Evolutionary conservation across 1,284 basidiomycete genomes (phyloP).

Genomic region (Pterulicium gracile): DNA sequence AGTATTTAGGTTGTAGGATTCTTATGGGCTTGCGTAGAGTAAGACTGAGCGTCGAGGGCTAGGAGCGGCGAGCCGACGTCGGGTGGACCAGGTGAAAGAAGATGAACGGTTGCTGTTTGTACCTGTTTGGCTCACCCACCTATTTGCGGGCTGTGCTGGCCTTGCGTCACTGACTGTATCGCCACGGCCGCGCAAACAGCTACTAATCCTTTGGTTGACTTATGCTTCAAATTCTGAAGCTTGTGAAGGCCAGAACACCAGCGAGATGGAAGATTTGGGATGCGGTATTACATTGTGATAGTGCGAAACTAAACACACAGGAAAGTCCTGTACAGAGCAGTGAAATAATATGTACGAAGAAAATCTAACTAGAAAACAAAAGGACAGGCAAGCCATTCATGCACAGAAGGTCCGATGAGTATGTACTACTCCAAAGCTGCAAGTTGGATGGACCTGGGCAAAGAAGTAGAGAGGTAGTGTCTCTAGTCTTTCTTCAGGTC

Average conservation of each 20-base stretch:
- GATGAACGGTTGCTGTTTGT: background rate
- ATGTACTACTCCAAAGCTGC: background rate
- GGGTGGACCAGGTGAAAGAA: background rate
- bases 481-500: slow-evolving; percentile 61
- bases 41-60: background rate
- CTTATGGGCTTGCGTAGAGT: slow-evolving; percentile 11
- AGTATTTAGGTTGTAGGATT: background rate
- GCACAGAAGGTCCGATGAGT: background rate
- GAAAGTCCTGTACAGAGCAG: background rate
- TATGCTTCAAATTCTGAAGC: background rate
- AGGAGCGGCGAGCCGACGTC: background rate
- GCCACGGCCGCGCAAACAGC: too few relatives aligned
- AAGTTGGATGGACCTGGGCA: background rate
- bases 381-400: slow-evolving; percentile 1
- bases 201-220: too few relatives aligned
- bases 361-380: background rate
- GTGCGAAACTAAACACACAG: background rate
- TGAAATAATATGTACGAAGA: background rate
- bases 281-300: slow-evolving; percentile 2
- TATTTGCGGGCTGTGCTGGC: background rate
- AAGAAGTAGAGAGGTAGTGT: background rate
- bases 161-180: background rate
- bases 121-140: background rate
- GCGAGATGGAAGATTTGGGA: too few relatives aligned
- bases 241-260: too few relatives aligned